These are phyloP conservation scores for Alternaria viburni DNA, from an alignment of 2,329 filamentous ascomycete species.

Conservation along the genomic window DNA sequence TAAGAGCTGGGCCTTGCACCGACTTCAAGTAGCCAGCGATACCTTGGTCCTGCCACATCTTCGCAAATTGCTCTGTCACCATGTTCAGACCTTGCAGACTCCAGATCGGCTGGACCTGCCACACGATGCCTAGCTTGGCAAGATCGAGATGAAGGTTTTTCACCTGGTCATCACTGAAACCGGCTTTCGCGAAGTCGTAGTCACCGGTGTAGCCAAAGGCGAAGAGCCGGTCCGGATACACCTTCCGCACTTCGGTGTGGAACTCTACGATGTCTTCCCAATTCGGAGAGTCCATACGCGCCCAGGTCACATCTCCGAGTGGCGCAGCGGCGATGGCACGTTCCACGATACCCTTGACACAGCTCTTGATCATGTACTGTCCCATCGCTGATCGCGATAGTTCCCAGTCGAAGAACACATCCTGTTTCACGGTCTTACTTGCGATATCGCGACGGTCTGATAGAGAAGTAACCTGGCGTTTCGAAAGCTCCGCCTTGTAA, in stretches of 20 bases:
- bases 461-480: not conserved
- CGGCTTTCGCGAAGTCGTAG: conserved; percentile 47
- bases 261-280: conserved; percentile 49
- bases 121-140: conserved; percentile 49
- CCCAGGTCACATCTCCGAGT: conserved; percentile 49
- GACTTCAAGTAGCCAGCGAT: conserved; percentile 47
- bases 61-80: conserved; percentile 42
- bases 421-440: conserved; percentile 16
- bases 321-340: conserved; percentile 46
- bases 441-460: not conserved
- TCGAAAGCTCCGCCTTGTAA: not conserved
- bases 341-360: conserved; percentile 41
- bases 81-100: conserved; percentile 46
- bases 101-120: conserved; percentile 54
- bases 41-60: conserved; percentile 44
- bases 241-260: conserved; percentile 45
- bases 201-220: conserved; percentile 50
- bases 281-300: conserved; percentile 44
- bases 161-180: conserved; percentile 42
- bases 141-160: conserved; percentile 42
- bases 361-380: conserved; percentile 46
- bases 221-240: conserved; percentile 47
- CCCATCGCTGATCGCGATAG: conserved; percentile 43
- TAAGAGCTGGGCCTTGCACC: conserved; percentile 33
- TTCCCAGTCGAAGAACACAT: conserved; percentile 44